Conservation (phyloP, 257 asterid genomes). For the Solanum corneliomulleri region DNA sequence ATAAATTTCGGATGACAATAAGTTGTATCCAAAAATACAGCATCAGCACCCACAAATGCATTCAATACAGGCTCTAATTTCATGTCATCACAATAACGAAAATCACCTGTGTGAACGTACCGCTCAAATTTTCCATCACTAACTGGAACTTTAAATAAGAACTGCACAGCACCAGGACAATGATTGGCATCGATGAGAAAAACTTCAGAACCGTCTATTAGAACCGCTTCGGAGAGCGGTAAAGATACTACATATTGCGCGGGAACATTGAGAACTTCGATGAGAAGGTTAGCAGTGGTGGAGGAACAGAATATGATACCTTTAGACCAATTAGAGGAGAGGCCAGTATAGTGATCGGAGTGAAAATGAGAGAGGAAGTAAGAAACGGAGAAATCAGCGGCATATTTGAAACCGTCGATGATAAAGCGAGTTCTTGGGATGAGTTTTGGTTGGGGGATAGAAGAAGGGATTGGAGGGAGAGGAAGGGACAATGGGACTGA, state of each 20-base stretch:
- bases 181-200: slow-evolving; percentile 70
- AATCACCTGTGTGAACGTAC: slow-evolving; percentile 90
- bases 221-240: slow-evolving; percentile 28
- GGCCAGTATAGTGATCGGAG: slow-evolving; percentile 91
- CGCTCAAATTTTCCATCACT: slow-evolving; percentile 34
- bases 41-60: slow-evolving; percentile 70
- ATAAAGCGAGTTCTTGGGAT: slow-evolving; percentile 79
- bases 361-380: slow-evolving; percentile 95
- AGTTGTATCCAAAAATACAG: slow-evolving; percentile 74
- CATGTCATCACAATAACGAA: slow-evolving; percentile 63
- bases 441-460: slow-evolving; percentile 55
- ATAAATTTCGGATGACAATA: slow-evolving; percentile 79
- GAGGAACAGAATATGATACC: slow-evolving; percentile 74
- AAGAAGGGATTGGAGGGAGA: slow-evolving; percentile 26
- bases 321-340: slow-evolving; percentile 55
- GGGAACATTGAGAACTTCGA: slow-evolving; percentile 49
- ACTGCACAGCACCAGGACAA: slow-evolving; percentile 95
- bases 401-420: slow-evolving; percentile 67
- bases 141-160: slow-evolving; percentile 55
- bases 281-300: slow-evolving; percentile 60
- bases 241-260: slow-evolving; percentile 33
- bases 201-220: slow-evolving; percentile 61
- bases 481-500: slow-evolving; percentile 16
- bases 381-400: slow-evolving; percentile 52
- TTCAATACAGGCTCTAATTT: slow-evolving; percentile 25